Evolutionary conservation across 345 rosid species (phyloP).

Genomic region (Salix brachista): DNA sequence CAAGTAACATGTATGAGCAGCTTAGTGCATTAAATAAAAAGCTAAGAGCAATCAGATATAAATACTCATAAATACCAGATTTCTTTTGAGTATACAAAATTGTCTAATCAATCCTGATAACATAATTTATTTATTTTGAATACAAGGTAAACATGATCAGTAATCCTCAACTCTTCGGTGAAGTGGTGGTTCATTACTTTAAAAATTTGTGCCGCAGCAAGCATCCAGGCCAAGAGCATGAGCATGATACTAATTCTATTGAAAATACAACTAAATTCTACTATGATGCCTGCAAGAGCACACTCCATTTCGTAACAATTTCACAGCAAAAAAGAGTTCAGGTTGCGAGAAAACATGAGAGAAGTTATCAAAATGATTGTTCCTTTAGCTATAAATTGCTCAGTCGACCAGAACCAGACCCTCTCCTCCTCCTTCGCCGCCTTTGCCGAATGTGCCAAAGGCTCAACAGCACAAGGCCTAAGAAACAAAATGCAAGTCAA

Average conservation of each 20-base stretch:
- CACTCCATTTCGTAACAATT: neutral
- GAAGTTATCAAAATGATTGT: too few relatives aligned
- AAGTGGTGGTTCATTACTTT: neutral
- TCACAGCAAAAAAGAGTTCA: neutral
- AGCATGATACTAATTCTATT: slow-evolving; percentile 8
- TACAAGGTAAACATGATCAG: too few relatives aligned
- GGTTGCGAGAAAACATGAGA: neutral
- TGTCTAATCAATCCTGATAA: too few relatives aligned
- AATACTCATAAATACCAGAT: too few relatives aligned
- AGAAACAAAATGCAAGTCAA: slow-evolving; percentile 8
- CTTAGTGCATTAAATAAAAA: too few relatives aligned
- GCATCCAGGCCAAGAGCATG: slow-evolving; percentile 17
- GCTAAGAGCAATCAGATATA: too few relatives aligned
- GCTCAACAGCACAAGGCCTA: slow-evolving; percentile 68
- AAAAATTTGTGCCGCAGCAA: slow-evolving; percentile 23
- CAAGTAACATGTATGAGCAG: too few relatives aligned
- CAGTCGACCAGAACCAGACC: slow-evolving; percentile 53
- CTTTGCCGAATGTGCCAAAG: slow-evolving; percentile 76
- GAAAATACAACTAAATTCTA: slow-evolving; percentile 16
- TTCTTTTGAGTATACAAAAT: too few relatives aligned
- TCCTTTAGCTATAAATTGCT: slow-evolving; percentile 31
- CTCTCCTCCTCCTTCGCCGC: slow-evolving; percentile 66
- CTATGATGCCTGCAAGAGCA: slow-evolving; percentile 3
- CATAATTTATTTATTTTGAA: too few relatives aligned
- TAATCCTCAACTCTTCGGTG: neutral